These are phyloP conservation scores for Podospora tetraspora DNA, from an alignment of 495 filamentous ascomycete genomes.

Conservation along the genomic window DNA sequence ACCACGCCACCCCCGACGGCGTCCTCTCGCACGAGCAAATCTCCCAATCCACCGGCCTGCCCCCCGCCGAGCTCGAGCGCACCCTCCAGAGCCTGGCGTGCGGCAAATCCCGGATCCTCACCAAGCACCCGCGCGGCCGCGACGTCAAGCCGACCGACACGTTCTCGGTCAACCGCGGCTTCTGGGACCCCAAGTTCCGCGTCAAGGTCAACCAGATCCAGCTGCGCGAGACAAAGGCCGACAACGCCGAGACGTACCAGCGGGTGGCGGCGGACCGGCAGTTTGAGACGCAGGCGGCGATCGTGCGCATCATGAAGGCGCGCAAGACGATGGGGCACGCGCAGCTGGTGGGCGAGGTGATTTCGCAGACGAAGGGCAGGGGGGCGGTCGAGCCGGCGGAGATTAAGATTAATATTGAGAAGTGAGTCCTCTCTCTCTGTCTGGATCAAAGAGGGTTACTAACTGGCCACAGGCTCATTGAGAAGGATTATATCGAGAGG, in stretches of 20 bases:
- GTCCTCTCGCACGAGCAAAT: constrained; percentile 65
- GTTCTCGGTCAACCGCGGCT: constrained; percentile 72
- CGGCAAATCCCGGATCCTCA: constrained; percentile 78
- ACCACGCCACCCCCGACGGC: constrained; percentile 46
- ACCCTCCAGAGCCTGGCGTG: constrained; percentile 94
- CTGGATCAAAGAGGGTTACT: neutral
- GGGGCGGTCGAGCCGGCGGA: constrained; percentile 77
- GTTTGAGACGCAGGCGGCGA: constrained; percentile 94
- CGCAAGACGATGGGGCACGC: constrained; percentile 77
- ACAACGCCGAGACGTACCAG: constrained; percentile 91
- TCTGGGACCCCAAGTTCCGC: constrained; percentile 75
- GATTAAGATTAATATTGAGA: constrained; percentile 96
- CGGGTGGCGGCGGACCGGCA: constrained; percentile 81
- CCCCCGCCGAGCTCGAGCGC: constrained; percentile 71
- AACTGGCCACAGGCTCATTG: constrained; percentile 45
- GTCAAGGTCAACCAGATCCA: constrained; percentile 99
- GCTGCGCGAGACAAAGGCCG: constrained; percentile 79
- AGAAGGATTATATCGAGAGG: constrained; percentile 93
- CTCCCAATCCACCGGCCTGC: constrained; percentile 55
- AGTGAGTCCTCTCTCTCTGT: constrained; percentile 46
- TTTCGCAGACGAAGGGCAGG: constrained; percentile 77
- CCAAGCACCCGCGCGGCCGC: constrained; percentile 76
- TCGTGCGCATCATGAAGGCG: constrained; percentile 96
- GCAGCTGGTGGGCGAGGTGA: constrained; percentile 79
- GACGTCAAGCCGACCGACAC: constrained; percentile 72